Conservation (phyloP, 768 basidiomycete genomes). For the Boletellus sp. region DNA sequence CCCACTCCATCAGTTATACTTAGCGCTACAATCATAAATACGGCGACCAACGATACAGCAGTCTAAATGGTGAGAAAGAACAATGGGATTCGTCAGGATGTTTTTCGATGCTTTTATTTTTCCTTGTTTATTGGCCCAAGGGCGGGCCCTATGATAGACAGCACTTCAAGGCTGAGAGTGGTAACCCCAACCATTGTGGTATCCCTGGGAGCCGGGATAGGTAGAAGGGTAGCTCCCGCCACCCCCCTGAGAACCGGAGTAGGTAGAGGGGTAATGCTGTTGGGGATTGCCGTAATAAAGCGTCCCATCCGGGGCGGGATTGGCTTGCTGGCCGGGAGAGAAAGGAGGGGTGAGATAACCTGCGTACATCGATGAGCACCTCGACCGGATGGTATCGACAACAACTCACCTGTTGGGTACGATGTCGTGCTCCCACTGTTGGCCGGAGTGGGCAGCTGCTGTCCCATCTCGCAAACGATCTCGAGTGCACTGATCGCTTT, state of each 20-base stretch:
- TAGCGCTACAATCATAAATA: neutral
- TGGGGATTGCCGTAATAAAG: neutral
- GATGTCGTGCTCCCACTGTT: neutral
- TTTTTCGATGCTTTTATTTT: no score
- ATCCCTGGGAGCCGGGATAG: no score
- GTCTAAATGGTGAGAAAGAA: no score
- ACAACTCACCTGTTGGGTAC: neutral
- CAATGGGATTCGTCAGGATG: neutral
- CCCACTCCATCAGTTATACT: no score
- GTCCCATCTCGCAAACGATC: no score
- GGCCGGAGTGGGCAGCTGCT: neutral
- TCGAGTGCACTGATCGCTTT: slow-evolving; percentile 12
- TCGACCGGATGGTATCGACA: neutral
- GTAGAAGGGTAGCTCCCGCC: no score
- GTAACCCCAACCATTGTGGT: neutral
- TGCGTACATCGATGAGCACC: neutral
- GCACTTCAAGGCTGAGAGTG: neutral
- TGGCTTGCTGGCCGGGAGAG: neutral
- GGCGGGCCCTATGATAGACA: no score
- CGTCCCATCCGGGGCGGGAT: neutral
- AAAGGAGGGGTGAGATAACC: neutral
- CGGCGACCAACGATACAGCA: no score
- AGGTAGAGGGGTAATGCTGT: neutral
- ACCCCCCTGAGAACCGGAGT: neutral
- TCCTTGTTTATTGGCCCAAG: no score